A percentile compares a stretch with the other conserved stretches of the same genome.
These are phyloP conservation scores for Scenedesmus sp. DNA, from an alignment of 163 green algal species.

Conservation along the genomic window DNA sequence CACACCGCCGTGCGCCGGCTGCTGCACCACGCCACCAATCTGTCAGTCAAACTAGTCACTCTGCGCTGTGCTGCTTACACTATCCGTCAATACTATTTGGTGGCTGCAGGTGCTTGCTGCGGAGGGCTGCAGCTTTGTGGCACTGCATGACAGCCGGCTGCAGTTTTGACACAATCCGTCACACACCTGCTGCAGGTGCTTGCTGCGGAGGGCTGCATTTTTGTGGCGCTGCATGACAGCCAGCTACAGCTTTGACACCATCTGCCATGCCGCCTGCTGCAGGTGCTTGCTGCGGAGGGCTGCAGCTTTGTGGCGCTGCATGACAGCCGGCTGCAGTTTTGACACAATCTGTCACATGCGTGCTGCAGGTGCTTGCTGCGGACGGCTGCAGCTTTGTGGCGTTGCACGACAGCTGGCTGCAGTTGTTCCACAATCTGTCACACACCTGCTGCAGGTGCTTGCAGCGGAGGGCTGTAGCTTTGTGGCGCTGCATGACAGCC, in stretches of 20 bases:
- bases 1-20: not conserved
- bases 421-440: not conserved
- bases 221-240: conserved; percentile 22
- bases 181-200: not conserved
- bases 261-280: not conserved
- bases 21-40: not conserved
- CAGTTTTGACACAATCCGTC: not conserved
- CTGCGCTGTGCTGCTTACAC: not conserved
- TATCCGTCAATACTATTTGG: not conserved
- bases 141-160: not conserved
- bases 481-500: conserved; percentile 9
- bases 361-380: not conserved
- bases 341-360: not conserved
- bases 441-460: not conserved
- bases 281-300: not conserved
- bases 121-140: not conserved
- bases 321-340: too few species aligned
- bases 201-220: conserved; percentile 10
- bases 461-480: conserved; percentile 15
- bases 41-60: not conserved
- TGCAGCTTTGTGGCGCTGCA: not conserved
- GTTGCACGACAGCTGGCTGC: not conserved
- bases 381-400: not conserved
- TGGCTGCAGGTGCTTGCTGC: not conserved
- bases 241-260: not conserved